Evolutionary conservation across 768 basidiomycete species (phyloP), one percentile per base, ranked within the genome.

Genomic region (Mycena filopes): DNA sequence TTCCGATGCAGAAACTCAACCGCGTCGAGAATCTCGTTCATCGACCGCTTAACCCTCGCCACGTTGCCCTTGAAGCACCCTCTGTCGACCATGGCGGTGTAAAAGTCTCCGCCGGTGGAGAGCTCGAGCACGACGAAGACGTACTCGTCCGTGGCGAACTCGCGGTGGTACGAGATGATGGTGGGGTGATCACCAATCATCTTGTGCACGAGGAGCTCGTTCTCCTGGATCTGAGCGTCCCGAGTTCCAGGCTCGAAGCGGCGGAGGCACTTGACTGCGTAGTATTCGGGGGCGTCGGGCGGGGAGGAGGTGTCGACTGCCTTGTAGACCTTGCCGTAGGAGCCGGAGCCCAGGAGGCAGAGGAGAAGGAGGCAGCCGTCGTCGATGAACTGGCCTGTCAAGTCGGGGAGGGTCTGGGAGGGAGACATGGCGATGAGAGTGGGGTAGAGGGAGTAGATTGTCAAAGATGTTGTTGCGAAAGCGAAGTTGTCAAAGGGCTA

Each of bases 191-290:
- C 63, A 8, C 77, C 60, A 51, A 82, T 73, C n/a, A 65, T 45
- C 8, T 62, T 47, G 63, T 80, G 81, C 38, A 77, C 56, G 25
- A 36, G 43, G 48, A 88, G 82, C 76, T 90, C 89, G 31, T 84
- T 75, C 2, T 74, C 71, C 69, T 87, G 86, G 65, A 76, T 81
- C 46, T 77, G 73, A 3, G 79, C 77, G 59, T 82, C 79, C 21
- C 78, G 77, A 41, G 77, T 67, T 55, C 82, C 80, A 56, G 82
- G 75, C 1, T 80, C 80, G 23, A 43, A 58, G 65, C 81, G 81
- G 59, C 79, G 75, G 54, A 88, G 76, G 67, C 86, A 87, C 70
- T 88, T 89, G 73, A 88, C 79, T 55, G 86, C 84, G 76, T 38
- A 66, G 41, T 59, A 63, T 0, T 25, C 10, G 29, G 36, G 49